Conservation (phyloP, 2,329 filamentous ascomycete genomes). For the Penicillium decumbens region DNA sequence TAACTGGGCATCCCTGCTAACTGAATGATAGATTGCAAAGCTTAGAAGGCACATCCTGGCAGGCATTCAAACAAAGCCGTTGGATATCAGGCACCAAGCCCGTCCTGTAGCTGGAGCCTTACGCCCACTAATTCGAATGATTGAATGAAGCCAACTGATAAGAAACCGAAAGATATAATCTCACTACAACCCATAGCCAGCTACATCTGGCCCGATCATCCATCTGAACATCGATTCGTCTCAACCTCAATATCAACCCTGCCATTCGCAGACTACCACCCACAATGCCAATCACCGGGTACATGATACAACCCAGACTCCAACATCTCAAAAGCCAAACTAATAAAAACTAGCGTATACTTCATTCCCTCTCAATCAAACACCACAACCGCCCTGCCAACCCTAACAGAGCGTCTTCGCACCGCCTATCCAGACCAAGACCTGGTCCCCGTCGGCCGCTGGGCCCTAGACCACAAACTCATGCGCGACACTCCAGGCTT, state of each 20-base stretch:
- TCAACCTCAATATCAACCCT: neutral
- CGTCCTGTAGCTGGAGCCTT: neutral
- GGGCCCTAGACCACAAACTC: conserved; percentile 42
- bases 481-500: conserved; percentile 43
- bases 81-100: neutral
- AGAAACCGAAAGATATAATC: neutral
- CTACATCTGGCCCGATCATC: neutral
- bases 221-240: neutral
- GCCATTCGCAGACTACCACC: neutral
- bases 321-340: neutral
- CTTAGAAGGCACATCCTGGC: neutral
- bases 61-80: neutral
- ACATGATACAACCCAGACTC: neutral
- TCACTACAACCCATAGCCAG: neutral
- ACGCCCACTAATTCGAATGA: neutral
- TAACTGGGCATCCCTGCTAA: neutral
- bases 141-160: neutral
- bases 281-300: conserved; percentile 38
- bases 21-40: neutral
- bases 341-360: conserved; percentile 35
- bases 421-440: conserved; percentile 34
- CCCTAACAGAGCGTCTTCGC: conserved; percentile 39
- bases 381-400: conserved; percentile 32
- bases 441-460: conserved; percentile 35
- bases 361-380: conserved; percentile 43